phyloP scores from a whole-genome alignment of 176 grass and related monocot genomes.

The Carex parvula region DNA sequence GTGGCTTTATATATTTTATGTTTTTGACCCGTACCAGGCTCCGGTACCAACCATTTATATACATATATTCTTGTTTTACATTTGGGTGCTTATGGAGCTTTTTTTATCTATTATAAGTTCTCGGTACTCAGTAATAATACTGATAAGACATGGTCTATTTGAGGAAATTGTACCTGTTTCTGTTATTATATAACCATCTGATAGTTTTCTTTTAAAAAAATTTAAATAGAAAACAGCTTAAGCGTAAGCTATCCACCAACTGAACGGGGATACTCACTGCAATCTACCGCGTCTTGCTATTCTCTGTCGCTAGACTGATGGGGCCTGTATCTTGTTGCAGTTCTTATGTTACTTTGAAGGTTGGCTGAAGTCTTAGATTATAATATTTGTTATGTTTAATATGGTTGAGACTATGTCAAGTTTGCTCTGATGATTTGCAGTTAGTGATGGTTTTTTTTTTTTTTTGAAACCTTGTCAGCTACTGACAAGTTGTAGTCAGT shows the following conservation, averaged over 20 bases:
- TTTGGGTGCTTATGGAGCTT: neutral
- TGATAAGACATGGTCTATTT: no score
- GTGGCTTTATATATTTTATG: conserved; percentile 3
- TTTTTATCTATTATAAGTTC: neutral
- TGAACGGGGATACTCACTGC: conserved; percentile 57
- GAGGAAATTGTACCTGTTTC: neutral
- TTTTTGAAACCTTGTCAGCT: no score
- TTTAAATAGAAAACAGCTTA: conserved; percentile 39
- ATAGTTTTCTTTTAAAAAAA: neutral
- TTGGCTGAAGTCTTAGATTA: no score
- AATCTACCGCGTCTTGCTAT: no score
- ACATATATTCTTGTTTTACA: conserved; percentile 1
- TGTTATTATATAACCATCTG: neutral
- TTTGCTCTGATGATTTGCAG: no score
- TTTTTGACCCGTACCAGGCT: neutral
- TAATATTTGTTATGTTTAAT: no score
- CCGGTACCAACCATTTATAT: neutral
- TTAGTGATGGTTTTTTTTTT: no score
- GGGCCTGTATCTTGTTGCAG: no score
- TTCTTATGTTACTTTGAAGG: no score
- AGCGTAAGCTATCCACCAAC: conserved; percentile 87
- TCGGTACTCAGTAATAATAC: neutral
- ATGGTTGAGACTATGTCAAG: no score
- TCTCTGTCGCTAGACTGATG: no score
- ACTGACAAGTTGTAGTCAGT: no score